Evolutionary conservation across 495 filamentous ascomycete genomes (phyloP), one percentile per base, ranked within the genome.

Genomic region (Aspergillus nanangensis): DNA sequence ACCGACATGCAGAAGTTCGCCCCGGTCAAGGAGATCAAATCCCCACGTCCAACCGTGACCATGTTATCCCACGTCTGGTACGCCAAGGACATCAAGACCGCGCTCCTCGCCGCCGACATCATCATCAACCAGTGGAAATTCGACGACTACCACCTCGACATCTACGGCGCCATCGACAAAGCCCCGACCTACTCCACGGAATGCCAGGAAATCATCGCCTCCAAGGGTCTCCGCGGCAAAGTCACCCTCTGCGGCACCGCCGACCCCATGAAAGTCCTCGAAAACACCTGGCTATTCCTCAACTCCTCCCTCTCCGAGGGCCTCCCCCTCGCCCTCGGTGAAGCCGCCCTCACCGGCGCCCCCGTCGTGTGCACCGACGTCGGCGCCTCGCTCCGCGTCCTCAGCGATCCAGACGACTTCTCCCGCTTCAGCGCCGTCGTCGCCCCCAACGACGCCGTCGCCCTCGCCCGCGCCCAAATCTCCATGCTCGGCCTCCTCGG

Each of bases 231-330:
- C 2, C 72, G 73, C 3, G 63, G 67, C 14, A 61, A 64, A 40
- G 79, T 81, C 41, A 71, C 72, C 11, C 65, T 84, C 11, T 60
- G 72, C 17, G 80, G 80, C 14, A 78, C 73, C n/a, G 67, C 71
- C 10, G 76, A 81, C 38, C 76, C 79, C 0, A 70, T 72, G 50
- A 72, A 71, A 39, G 80, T 82, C 5, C 71, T 84, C 2, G 64
- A 78, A 32, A 76, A 79, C 40, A 78, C 78, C 32, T 84, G 81
- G 81, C 70, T 83, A 5, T 84, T 84, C 65, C 67, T 84, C 27
- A 84, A 84, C 61, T 84, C 81, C 0, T 84, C 81, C 4, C 67
- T 84, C 2, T 83, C 81, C 5, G 81, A 84, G 59, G 81, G 81
- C 48, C 73, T 84, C 0, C 81, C 81, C 0, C 65, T 84, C 9